Evolutionary conservation across 208 protist species (phyloP), one percentile per base, ranked within the genome.

Genomic region (Spongospora subterranea): DNA sequence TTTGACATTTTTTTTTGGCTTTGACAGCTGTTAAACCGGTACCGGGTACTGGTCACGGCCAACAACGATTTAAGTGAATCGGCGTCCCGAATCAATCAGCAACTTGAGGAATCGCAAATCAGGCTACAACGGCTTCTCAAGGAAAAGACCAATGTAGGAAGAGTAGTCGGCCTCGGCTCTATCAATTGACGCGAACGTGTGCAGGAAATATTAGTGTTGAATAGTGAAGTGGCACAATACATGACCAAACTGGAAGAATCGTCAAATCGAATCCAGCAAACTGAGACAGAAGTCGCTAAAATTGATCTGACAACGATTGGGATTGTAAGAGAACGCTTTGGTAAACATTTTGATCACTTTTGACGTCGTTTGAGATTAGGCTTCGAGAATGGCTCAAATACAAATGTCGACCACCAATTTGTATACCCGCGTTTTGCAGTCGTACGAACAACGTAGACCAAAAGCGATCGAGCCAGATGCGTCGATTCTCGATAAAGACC

Each of bases 191-290:
- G 35, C 6, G 35, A 17, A n/a, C 71, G 71, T 35, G 17, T 43
- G 6, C 71, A 82, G 71, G 71, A 82, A 43, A 82, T 82, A 20
- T n/a, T 82, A 6, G 71, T 82, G 71, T 40, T 39, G n/a, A 82
- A 82, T 35, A 82, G 71, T 43, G 71, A 82, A 43, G 71, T 82
- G 17, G 71, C 71, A 6, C 71, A 82, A n/a, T 82, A 82, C 71
- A 82, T 82, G 71, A 82, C 71, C 17, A 82, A 82, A 35, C n/a
- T 82, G 13, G 71, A 82, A 43, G 71, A 82, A 43, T 35, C 71
- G 6, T 6, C 35, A 13, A 82, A 82, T 43, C 71, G 71, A 40
- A 82, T 43, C 35, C 71, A 82, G 71, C 71, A 82, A n/a, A 35
- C 35, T n/a, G 71, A 82, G n/a, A 43, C n/a, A 13, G 71, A 82